A percentile compares a stretch with the other conserved stretches of the same genome.
Conservation (phyloP, 345 rosid genomes). For the Salix viminalis region DNA sequence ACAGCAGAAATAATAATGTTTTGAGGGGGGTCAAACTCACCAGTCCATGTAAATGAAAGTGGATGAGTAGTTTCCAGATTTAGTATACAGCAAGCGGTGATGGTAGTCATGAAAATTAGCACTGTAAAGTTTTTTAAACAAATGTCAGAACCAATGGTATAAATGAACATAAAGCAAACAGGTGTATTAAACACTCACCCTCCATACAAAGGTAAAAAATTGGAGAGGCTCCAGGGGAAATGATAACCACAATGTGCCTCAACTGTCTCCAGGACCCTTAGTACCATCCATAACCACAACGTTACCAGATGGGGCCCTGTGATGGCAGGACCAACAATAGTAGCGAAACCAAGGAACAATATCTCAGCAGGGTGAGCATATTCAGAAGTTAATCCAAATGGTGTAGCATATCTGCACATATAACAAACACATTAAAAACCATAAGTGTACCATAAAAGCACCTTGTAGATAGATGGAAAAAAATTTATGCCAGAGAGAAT, state of each 20-base stretch:
- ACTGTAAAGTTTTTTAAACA: constrained; percentile 37
- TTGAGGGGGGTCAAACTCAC: constrained; percentile 38
- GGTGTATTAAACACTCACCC: constrained; percentile 52
- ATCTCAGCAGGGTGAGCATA: constrained; percentile 98
- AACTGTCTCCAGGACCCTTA: constrained; percentile 91
- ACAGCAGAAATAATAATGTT: neutral
- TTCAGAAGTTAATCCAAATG: constrained; percentile 93
- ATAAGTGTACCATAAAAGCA: constrained; percentile 8
- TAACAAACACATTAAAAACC: neutral
- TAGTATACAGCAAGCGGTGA: constrained; percentile 90
- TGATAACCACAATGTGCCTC: constrained; percentile 99
- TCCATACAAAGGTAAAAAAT: constrained; percentile 87
- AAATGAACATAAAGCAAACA: neutral
- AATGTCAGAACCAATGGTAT: constrained; percentile 3
- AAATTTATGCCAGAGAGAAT: neutral
- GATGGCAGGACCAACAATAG: constrained; percentile 87
- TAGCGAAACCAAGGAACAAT: constrained; percentile 90
- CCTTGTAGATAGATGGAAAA: neutral
- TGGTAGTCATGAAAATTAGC: constrained; percentile 98
- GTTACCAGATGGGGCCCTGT: constrained; percentile 94
- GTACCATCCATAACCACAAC: constrained; percentile 90
- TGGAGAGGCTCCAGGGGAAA: constrained; percentile 96
- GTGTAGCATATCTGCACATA: constrained; percentile 81
- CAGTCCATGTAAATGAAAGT: constrained; percentile 97
- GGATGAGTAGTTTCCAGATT: constrained; percentile 94